Base-by-base conservation (phyloP, 2,329 filamentous ascomycete genomes). In the Aspergillus aculeatinus region DNA sequence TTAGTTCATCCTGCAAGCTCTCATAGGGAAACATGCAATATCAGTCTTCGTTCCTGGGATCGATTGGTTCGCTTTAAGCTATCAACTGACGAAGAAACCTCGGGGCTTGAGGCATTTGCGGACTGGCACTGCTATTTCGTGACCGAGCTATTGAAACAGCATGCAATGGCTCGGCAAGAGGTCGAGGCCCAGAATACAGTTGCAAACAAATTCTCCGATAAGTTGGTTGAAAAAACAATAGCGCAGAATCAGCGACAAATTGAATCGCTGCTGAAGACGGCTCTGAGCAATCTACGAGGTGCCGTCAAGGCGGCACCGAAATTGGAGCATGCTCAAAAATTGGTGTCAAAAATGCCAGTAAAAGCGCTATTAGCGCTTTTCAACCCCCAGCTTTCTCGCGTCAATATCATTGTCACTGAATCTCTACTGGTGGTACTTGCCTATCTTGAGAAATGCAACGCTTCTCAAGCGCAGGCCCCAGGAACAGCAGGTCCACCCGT, bases 11-110 rank as follows among this genome's bases (percentile, higher is more conserved):
- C 85, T 60, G 75, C 80, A 14, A 79, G 67, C 16, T 87, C 85
- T 11, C 85, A 87, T 70, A 77, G 79, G 55, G 84, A 86, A 73
- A 85, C 83, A 4, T 87, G 84, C 70, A 81, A 80, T 55, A 78
- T 87, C 47, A 87, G 80, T 62, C 78, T 87, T 5, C 80, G 80
- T 47, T 78, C 85, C 27, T 88, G 85, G 85, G 71, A 78, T n/a
- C 81, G 82, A 63, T 75, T 88, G 21, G 74, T 81, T 21, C 76
- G 76, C n/a, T 87, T 83, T 63, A 85, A 87, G 61, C 65, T 85
- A 16, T 84, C 83, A 0, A 82, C 78, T 0, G 65, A 79, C 6
- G 84, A 86, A 66, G 74, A 80, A 16, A 67, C 75, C 1, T 70
- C 72, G 2, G 74, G 75, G 1, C 67, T 85, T 4, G 74, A 78